Conservation (phyloP, 177 flowering plant species). For the Tripterygium wilfordii region DNA sequence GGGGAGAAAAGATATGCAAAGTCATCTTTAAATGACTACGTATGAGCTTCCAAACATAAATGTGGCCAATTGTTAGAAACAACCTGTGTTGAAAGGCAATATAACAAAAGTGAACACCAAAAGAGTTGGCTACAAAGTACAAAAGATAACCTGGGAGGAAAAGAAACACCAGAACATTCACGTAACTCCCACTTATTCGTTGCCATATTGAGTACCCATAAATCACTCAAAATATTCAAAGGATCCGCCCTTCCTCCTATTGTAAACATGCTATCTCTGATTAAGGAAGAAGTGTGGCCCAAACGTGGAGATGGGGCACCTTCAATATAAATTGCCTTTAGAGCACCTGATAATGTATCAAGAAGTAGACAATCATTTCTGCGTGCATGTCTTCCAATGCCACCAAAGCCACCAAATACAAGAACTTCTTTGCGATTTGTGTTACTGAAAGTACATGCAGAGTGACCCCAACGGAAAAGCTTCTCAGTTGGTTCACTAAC, state of each 20-base stretch:
- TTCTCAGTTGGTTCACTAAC: constrained; percentile 73
- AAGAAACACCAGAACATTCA: constrained; percentile 45
- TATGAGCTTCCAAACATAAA: not conserved
- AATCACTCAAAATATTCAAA: constrained; percentile 59
- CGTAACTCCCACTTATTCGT: constrained; percentile 46
- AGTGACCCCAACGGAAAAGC: constrained; percentile 89
- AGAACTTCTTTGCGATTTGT: constrained; percentile 26
- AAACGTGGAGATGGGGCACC: constrained; percentile 66
- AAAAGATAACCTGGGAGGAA: constrained; percentile 61
- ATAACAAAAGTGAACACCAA: too few species aligned
- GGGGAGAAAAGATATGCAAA: not conserved
- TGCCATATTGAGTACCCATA: constrained; percentile 55
- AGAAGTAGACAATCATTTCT: constrained; percentile 64
- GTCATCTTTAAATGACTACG: too few species aligned
- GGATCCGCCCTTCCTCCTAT: constrained; percentile 96
- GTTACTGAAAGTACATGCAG: constrained; percentile 43
- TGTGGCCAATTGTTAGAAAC: not conserved
- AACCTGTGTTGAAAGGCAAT: too few species aligned
- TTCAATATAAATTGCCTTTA: constrained; percentile 28
- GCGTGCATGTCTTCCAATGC: constrained; percentile 81
- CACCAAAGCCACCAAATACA: constrained; percentile 97
- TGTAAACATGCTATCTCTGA: constrained; percentile 58
- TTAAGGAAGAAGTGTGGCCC: constrained; percentile 70
- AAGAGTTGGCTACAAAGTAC: too few species aligned
- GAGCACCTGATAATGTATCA: constrained; percentile 41